A percentile compares a stretch with the other conserved stretches of the same genome.
These are phyloP conservation scores for Salix caprea DNA, from an alignment of 345 rosid genomes.

Conservation along the genomic window DNA sequence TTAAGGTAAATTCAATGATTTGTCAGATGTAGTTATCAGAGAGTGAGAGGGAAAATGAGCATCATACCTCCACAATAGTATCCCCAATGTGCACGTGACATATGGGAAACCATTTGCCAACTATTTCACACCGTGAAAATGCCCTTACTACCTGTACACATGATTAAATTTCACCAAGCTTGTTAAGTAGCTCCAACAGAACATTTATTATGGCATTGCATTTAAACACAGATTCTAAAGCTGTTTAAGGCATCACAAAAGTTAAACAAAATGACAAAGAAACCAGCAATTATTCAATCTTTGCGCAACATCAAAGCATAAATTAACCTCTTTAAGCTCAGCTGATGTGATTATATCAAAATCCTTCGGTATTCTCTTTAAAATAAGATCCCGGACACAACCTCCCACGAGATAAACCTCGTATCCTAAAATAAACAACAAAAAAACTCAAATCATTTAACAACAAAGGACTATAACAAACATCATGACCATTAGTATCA, in stretches of 20 bases:
- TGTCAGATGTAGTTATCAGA: not conserved
- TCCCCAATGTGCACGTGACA: slow-evolving; percentile 56
- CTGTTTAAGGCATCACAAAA: not conserved
- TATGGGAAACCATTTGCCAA: slow-evolving; percentile 70
- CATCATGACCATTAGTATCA: not conserved
- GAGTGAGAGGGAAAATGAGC: not conserved
- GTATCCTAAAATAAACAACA: slow-evolving; percentile 42
- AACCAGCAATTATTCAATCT: not conserved
- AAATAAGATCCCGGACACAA: slow-evolving; percentile 86
- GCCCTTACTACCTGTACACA: slow-evolving; percentile 40
- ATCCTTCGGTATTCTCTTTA: slow-evolving; percentile 79
- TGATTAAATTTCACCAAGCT: not conserved
- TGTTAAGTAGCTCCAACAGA: not conserved
- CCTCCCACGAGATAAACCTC: slow-evolving; percentile 97
- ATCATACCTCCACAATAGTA: slow-evolving; percentile 48
- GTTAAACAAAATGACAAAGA: not conserved
- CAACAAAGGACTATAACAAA: not conserved
- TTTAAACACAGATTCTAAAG: not conserved
- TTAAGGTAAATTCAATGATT: not conserved
- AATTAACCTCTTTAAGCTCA: slow-evolving; percentile 73
- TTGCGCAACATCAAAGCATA: not conserved
- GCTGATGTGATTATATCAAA: slow-evolving; percentile 89
- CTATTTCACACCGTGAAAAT: slow-evolving; percentile 47
- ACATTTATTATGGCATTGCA: not conserved
- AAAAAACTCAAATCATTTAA: not conserved